These are phyloP conservation scores for Mortierella sp. DNA, from an alignment of 371 early-diverging fungal species.

Conservation along the genomic window DNA sequence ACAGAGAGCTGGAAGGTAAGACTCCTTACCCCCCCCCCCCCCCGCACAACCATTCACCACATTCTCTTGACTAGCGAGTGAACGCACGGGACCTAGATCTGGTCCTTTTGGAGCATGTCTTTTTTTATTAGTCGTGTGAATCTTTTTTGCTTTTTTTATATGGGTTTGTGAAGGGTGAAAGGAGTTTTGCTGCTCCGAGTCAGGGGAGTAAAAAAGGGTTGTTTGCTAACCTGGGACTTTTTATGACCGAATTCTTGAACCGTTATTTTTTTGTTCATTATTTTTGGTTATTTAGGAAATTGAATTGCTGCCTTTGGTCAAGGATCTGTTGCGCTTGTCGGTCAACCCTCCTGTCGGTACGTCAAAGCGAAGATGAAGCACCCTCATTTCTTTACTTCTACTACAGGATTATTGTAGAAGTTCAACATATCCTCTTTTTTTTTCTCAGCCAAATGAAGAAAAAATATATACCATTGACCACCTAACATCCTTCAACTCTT, in stretches of 20 bases:
- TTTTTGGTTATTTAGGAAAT: conserved; percentile 56
- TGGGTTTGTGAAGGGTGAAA: neutral
- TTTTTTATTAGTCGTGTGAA: neutral
- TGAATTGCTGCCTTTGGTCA: conserved; percentile 65
- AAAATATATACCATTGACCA: neutral
- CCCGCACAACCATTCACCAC: no score
- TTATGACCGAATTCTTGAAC: neutral
- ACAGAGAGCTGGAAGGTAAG: conserved; percentile 75
- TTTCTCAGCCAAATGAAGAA: neutral
- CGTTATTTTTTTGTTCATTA: neutral
- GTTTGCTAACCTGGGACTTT: neutral
- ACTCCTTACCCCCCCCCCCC: neutral
- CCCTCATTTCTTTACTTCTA: neutral
- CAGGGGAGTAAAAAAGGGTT: neutral
- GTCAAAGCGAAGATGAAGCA: conserved; percentile 16
- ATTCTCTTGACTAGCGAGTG: neutral
- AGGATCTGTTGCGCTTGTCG: conserved; percentile 63
- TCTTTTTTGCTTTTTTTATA: neutral
- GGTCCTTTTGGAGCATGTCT: no score
- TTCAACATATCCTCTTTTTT: neutral
- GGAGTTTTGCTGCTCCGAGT: neutral
- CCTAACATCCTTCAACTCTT: neutral
- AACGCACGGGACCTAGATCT: neutral
- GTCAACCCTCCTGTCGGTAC: conserved; percentile 55
- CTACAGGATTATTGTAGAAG: neutral